These are phyloP conservation scores for Pholiota molesta DNA, from an alignment of 768 basidiomycete species.

Conservation along the genomic window DNA sequence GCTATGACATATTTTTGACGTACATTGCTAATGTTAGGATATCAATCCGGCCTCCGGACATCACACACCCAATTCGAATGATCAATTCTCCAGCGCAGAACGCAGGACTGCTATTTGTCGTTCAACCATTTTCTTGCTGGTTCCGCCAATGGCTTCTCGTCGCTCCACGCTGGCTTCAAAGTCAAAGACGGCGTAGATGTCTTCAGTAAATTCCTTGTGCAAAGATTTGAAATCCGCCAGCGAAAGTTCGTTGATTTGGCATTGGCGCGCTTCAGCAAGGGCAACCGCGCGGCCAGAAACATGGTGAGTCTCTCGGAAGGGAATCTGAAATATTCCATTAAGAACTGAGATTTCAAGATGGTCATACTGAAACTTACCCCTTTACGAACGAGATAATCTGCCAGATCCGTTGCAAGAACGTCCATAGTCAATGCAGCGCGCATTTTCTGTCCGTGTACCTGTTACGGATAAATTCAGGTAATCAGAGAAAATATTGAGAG, in stretches of 20 bases:
- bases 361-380: slow-evolving; percentile 64
- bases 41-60: neutral
- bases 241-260: slow-evolving; percentile 81
- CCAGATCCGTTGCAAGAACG: slow-evolving; percentile 97
- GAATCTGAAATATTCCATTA: slow-evolving; percentile 60
- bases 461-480: neutral
- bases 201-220: slow-evolving; percentile 76
- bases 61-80: slow-evolving; percentile 3
- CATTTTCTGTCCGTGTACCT: slow-evolving; percentile 95
- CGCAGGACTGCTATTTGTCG: slow-evolving; percentile 84
- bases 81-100: slow-evolving; percentile 46
- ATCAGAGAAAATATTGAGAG: neutral
- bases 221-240: slow-evolving; percentile 80
- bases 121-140: slow-evolving; percentile 81
- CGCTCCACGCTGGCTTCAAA: slow-evolving; percentile 97
- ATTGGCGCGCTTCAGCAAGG: slow-evolving; percentile 81
- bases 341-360: neutral
- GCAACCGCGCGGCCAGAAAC: slow-evolving; percentile 97
- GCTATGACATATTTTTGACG: neutral
- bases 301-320: slow-evolving; percentile 98
- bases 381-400: slow-evolving; percentile 98
- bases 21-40: neutral
- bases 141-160: slow-evolving; percentile 89
- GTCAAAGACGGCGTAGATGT: slow-evolving; percentile 85
- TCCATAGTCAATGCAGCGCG: slow-evolving; percentile 90